These are phyloP conservation scores for Thalassiosira profunda DNA, from an alignment of 108 stramenopile genomes.

Conservation along the genomic window DNA sequence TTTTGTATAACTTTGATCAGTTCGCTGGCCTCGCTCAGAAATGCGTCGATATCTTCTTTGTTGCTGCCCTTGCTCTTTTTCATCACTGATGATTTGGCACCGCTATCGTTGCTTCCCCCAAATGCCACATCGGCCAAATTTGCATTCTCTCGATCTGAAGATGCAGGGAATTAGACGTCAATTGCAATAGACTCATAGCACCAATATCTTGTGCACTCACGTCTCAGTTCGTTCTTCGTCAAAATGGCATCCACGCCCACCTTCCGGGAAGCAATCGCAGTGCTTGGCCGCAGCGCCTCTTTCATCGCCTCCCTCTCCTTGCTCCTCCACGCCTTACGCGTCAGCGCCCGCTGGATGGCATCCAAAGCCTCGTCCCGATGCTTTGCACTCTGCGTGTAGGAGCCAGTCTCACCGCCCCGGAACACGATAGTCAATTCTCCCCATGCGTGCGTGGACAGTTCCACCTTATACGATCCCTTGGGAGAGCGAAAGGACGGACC, in stretches of 20 bases:
- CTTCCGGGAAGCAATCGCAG: conserved; percentile 17
- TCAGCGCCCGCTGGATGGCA: conserved; percentile 54
- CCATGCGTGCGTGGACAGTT: conserved; percentile 54
- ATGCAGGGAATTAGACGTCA: background rate
- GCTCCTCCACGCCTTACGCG: conserved; percentile 72
- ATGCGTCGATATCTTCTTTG: conserved; percentile 62
- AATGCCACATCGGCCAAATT: conserved; percentile 72
- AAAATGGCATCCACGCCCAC: conserved; percentile 83
- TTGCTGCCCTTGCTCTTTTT: conserved; percentile 23
- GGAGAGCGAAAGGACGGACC: conserved; percentile 53
- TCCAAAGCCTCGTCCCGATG: conserved; percentile 69
- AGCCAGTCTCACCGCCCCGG: conserved; percentile 25
- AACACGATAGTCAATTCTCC: conserved; percentile 73
- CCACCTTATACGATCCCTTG: conserved; percentile 51
- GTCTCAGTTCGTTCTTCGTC: conserved; percentile 63
- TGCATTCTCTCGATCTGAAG: conserved; percentile 52
- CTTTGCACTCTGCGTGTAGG: conserved; percentile 36
- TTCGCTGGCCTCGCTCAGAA: conserved; percentile 72
- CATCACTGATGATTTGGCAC: background rate
- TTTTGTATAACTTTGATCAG: conserved; percentile 80
- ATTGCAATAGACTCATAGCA: no score
- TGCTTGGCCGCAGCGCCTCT: conserved; percentile 31
- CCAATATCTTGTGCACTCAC: conserved; percentile 20
- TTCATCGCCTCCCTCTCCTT: conserved; percentile 46
- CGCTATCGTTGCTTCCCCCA: conserved; percentile 23